Base-by-base conservation (phyloP, 2,329 filamentous ascomycete genomes). In the Colletotrichum ledebouriae region DNA sequence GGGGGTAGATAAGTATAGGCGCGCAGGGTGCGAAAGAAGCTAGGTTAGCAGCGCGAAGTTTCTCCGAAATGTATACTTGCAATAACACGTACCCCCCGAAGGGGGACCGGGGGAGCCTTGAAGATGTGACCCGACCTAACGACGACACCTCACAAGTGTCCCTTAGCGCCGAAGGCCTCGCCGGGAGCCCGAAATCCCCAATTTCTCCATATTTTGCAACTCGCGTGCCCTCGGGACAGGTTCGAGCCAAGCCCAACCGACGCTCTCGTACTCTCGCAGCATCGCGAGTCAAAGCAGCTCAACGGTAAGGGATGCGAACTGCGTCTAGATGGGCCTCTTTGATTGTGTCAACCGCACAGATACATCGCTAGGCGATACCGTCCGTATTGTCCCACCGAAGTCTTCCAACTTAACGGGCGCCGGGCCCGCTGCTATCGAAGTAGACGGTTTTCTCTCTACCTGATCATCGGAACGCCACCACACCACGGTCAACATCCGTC, bases 81-180 rank as follows among this genome's bases (percentile, higher is more conserved):
- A n/a, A n/a, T n/a, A n/a, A n/a, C n/a, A n/a, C n/a, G n/a, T n/a
- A n/a, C n/a, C n/a, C n/a, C n/a, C n/a, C n/a, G n/a, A n/a, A n/a
- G n/a, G n/a, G n/a, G n/a, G n/a, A n/a, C 17, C 17, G 17, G 17
- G 17, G 17, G 17, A 17, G 17, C 17, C 49, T 49, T 34, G 50
- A 29, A 42, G 22, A 56, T 63, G 42, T n/a, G 17, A n/a, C 34
- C 50, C 9, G 34, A 44, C 49, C 49, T 17, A 50, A 25, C 15
- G 41, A 53, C 58, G 47, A 50, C 20, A 55, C 41, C 25, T 59
- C 33, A 33, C 17, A 39, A 50, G 46, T 42, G 46, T 50, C 41
- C 63, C 63, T 49, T 62, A 50, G 58, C 42, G 44, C 59, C 52
- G 44, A 63, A 59, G 64, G 64, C 59, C 59, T 67, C 59, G 52